Conservation (phyloP, 1,284 basidiomycete genomes). For the Lentinula novae-zelandiae region DNA sequence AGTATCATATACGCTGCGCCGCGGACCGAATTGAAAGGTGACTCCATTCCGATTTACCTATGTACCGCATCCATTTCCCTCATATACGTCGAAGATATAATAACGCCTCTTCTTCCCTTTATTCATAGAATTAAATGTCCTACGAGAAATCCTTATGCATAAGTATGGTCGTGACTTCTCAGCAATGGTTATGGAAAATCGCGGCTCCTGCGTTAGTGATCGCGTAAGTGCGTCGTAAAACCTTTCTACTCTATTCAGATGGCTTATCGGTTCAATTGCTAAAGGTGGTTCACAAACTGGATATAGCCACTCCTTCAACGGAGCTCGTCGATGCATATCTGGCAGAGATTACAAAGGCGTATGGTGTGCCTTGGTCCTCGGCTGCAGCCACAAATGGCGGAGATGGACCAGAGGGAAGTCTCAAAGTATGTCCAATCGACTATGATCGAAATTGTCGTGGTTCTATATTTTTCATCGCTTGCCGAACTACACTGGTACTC, state of each 20-base stretch:
- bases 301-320: slow-evolving; percentile 62
- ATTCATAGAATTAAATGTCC: slow-evolving; percentile 75
- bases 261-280: background rate
- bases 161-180: slow-evolving; percentile 89
- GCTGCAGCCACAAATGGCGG: slow-evolving; percentile 5
- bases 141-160: slow-evolving; percentile 93
- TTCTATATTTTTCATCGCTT: background rate
- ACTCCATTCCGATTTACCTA: background rate
- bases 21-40: slow-evolving; percentile 87
- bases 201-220: slow-evolving; percentile 73
- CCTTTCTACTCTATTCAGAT: slow-evolving; percentile 2
- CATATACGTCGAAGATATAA: background rate
- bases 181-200: slow-evolving; percentile 78
- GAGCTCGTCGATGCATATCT: slow-evolving; percentile 87
- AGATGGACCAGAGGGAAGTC: slow-evolving; percentile 22
- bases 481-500: background rate
- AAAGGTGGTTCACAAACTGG: slow-evolving; percentile 72
- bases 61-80: background rate
- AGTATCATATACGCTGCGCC: slow-evolving; percentile 90
- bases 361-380: slow-evolving; percentile 73
- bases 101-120: background rate
- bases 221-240: slow-evolving; percentile 47
- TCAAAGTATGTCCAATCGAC: slow-evolving; percentile 27
- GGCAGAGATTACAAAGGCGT: slow-evolving; percentile 84
- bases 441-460: background rate